phyloP scores from a whole-genome alignment of 139 green algal species.

The Tetradesmus obliquus region DNA sequence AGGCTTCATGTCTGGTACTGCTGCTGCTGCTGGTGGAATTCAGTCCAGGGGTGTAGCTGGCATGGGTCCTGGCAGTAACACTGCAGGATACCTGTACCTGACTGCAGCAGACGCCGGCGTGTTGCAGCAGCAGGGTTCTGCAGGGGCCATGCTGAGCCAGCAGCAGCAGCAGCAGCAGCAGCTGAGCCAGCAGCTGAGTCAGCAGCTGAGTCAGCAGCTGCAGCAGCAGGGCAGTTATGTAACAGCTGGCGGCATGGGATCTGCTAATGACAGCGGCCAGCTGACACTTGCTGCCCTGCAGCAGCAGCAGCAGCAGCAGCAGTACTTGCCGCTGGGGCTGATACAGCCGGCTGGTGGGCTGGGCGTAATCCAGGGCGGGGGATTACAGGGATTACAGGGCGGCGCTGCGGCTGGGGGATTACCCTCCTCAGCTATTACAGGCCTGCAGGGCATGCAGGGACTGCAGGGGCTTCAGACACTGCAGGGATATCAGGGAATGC shows the following conservation, averaged over 20 bases:
- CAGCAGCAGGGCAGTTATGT: neutral
- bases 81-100: neutral
- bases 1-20: neutral
- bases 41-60: neutral
- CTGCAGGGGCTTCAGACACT: neutral
- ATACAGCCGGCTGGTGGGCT: neutral
- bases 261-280: neutral
- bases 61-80: neutral
- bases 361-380: neutral
- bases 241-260: neutral
- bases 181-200: neutral
- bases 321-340: neutral
- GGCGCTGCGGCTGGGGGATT: neutral
- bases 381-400: neutral
- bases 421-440: neutral
- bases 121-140: neutral
- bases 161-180: constrained; percentile 15
- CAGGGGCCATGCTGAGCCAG: neutral
- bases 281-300: neutral
- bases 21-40: neutral
- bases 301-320: neutral
- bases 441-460: neutral
- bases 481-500: neutral
- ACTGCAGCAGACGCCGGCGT: neutral
- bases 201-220: constrained; percentile 8